phyloP scores from a whole-genome alignment of 306 rosid species.

The Glycine tomentella region DNA sequence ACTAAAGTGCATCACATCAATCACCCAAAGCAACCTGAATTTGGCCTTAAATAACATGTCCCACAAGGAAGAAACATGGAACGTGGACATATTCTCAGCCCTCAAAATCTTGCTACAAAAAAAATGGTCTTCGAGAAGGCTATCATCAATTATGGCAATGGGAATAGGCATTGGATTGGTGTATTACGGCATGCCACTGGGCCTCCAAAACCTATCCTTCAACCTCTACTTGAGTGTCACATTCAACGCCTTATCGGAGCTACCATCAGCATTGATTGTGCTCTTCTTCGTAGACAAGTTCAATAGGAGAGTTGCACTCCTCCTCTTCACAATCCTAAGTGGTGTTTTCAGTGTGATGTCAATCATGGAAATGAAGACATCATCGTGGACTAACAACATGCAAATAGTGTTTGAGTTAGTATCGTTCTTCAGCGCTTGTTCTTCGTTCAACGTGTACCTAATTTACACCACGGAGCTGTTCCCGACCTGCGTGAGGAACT shows the following conservation, averaged over 20 bases:
- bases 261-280: conserved; percentile 54
- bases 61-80: conserved; percentile 35
- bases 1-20: conserved; percentile 34
- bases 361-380: neutral
- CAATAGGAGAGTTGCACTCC: conserved; percentile 49
- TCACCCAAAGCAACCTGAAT: neutral
- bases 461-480: conserved; percentile 43
- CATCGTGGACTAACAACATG: neutral
- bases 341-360: conserved; percentile 59
- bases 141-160: conserved; percentile 28
- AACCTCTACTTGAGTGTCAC: conserved; percentile 62
- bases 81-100: conserved; percentile 47
- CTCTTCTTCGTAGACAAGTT: conserved; percentile 47
- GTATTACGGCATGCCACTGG: conserved; percentile 69
- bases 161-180: conserved; percentile 62
- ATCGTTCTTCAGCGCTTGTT: conserved; percentile 62
- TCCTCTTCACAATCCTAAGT: conserved; percentile 41
- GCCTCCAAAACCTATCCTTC: conserved; percentile 52
- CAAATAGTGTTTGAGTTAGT: conserved; percentile 56
- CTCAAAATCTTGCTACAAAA: conserved; percentile 42
- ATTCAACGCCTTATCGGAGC: conserved; percentile 66
- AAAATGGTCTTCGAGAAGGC: conserved; percentile 56
- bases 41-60: conserved; percentile 45
- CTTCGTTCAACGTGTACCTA: conserved; percentile 44
- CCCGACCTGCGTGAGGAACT: conserved; percentile 69